Evolutionary conservation across 148 eudicot species (phyloP), one percentile per base, ranked within the genome.

Genomic region (Rhododendron ovatum): DNA sequence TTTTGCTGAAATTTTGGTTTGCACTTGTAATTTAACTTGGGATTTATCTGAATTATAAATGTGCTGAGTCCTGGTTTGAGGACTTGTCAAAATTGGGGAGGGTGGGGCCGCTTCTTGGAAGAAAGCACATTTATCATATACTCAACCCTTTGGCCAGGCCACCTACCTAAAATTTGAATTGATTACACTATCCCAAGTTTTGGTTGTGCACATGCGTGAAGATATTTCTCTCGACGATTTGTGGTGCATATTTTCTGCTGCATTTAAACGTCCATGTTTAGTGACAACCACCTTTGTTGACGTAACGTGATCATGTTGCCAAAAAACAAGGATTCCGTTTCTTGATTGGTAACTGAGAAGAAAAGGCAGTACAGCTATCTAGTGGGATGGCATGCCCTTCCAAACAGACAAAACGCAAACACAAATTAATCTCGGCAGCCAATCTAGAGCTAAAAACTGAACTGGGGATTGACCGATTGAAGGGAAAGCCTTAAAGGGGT

Each of bases 1-100:
- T 83, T 86, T n/a, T 24, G 22, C 82, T 65, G 28, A 57, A 81
- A 51, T 9, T 18, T 82, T 39, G 50, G 71, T 87, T 78, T 78
- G 14, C 82, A 47, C 35, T 78, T 81, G n/a, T 48, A 63, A 48
- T 65, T 28, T 88, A 65, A 33, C 69, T 45, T 26, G 26, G 17
- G 61, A 50, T 30, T 47, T 65, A 65, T 65, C 73, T 22, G 47
- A 30, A 33, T 24, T 18, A 14, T 65, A 30, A 45, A 65, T 18
- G 5, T 35, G 48, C 12, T 9, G 14, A 47, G 13, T 55, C 17
- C 37, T 57, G 76, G 47, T 78, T 78, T 65, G 47, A 63, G 83
- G 3, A 37, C 28, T 81, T n/a, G 55, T 37, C 43, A 8, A 33
- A 57, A 65, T 20, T 20, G 61, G 73, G 71, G 53, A 75, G 37